phyloP scores from a whole-genome alignment of 208 protist genomes.

The Angomonas ambiguus region DNA sequence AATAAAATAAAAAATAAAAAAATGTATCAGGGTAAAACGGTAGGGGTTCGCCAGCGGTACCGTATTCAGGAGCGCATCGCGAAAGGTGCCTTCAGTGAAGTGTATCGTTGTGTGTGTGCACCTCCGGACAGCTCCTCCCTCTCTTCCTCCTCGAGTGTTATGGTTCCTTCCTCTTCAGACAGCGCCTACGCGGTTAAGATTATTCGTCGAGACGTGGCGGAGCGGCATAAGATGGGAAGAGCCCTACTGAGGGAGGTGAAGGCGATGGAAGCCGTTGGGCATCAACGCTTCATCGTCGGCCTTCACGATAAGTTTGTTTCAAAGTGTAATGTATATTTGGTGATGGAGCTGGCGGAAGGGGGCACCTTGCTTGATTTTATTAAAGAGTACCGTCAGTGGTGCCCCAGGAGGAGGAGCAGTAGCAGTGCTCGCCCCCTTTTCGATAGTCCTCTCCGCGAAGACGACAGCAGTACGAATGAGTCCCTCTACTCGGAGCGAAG shows the following conservation, averaged over 20 bases:
- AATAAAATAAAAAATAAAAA: conserved; percentile 7
- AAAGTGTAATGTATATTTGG: conserved; percentile 71
- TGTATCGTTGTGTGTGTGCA: conserved; percentile 69
- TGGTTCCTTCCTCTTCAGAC: conserved; percentile 11
- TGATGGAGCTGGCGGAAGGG: conserved; percentile 75
- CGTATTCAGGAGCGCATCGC: conserved; percentile 51
- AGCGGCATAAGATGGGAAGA: conserved; percentile 46
- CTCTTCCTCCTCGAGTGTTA: conserved; percentile 28
- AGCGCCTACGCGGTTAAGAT: conserved; percentile 68
- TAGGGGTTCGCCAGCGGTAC: conserved; percentile 43
- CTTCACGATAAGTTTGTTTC: conserved; percentile 79
- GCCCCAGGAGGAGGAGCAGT: not conserved
- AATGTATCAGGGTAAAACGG: conserved; percentile 1
- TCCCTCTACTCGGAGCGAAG: too few relatives aligned
- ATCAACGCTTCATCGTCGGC: conserved; percentile 46
- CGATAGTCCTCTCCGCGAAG: too few relatives aligned
- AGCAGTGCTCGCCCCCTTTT: too few relatives aligned
- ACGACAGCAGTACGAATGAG: too few relatives aligned
- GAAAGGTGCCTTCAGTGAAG: conserved; percentile 74
- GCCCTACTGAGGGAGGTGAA: conserved; percentile 68
- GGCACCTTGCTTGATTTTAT: conserved; percentile 69
- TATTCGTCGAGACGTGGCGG: conserved; percentile 34
- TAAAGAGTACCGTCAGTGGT: conserved; percentile 21
- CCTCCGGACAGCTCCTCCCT: conserved; percentile 14
- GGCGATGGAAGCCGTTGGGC: conserved; percentile 43